Base-by-base conservation (phyloP, 208 protist genomes). In the Zelonia costaricensis region DNA sequence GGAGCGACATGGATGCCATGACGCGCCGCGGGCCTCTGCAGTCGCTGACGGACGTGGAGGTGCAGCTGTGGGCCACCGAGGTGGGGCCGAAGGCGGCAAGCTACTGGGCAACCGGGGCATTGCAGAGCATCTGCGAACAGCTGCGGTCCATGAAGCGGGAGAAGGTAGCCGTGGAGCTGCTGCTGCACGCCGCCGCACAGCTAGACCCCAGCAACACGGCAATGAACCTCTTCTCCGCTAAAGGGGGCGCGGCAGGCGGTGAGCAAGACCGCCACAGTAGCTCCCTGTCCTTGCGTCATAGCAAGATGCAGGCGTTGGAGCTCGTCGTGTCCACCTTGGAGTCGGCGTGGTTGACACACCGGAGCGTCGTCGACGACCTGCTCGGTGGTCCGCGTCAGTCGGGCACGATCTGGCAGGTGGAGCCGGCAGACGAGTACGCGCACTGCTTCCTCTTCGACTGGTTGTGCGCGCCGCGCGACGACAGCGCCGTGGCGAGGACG, bases 371-470 rank as follows among this genome's bases (percentile, higher is more conserved):
- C 13, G 86, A 94, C 51, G 60, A 62, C n/a, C 84, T 96, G 5
- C 82, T 96, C 30, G 91, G 91, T 44, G 82, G 82, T 18, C 80
- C 86, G 20, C 64, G 79, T 18, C 80, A 49, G 25, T 91, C 91
- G 15, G 91, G 91, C 4, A 82, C 74, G n/a, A 91, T 96, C 38
- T 96, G 91, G 91, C 72, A 79, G 33, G 57, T 94, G 22, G 91
- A 96, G 67, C 82, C 87, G 25, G 68, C 64, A n/a, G 91, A 96
- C 46, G 84, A 93, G 72, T 74, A 92, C 51, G 76, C 87, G 13
- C 91, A 96, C 66, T 90, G 78, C 61, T 87, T 84, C 47, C 71
- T 96, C 33, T 91, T 96, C 58, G 87, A 91, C 60, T 96, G 88
- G 84, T 69, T 96, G 44, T 78, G 69, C 38, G 69, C 78, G 10